These are phyloP conservation scores for Solanum lignicaule DNA, from an alignment of 257 asterid species.

Conservation along the genomic window DNA sequence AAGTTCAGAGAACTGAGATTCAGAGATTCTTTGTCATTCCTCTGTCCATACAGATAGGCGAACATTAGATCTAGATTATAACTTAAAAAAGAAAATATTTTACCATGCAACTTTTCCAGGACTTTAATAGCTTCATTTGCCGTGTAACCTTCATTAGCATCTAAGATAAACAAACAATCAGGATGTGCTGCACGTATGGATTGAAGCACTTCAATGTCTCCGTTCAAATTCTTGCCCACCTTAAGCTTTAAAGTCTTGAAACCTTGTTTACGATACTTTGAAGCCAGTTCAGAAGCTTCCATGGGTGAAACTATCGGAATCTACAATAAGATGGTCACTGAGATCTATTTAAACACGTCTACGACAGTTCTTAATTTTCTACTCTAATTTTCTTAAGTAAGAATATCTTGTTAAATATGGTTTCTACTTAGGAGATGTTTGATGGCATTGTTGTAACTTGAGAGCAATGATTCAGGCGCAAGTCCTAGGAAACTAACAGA, in stretches of 20 bases:
- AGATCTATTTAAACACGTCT: neutral
- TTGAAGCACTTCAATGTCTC: constrained; percentile 74
- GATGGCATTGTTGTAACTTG: neutral
- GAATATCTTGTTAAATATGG: neutral
- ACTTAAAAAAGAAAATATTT: neutral
- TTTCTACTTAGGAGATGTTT: neutral
- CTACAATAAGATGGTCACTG: constrained; percentile 21
- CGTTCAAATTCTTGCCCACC: constrained; percentile 63
- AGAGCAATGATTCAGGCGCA: neutral
- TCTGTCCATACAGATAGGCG: neutral
- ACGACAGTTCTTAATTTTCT: neutral
- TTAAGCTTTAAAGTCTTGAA: constrained; percentile 78
- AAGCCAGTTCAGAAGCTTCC: constrained; percentile 79
- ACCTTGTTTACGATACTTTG: constrained; percentile 47
- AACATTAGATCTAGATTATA: neutral
- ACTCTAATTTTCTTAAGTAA: neutral
- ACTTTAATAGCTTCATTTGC: constrained; percentile 74
- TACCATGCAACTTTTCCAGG: constrained; percentile 70
- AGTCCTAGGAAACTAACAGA: neutral
- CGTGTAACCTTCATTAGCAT: constrained; percentile 88
- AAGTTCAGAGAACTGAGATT: neutral
- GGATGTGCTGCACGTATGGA: constrained; percentile 76
- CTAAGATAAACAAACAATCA: constrained; percentile 67
- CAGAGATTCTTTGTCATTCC: neutral
- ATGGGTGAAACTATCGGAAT: constrained; percentile 76